Conservation (phyloP, 805 yeast species). For the Zygosaccharomyces gambellarensis region DNA sequence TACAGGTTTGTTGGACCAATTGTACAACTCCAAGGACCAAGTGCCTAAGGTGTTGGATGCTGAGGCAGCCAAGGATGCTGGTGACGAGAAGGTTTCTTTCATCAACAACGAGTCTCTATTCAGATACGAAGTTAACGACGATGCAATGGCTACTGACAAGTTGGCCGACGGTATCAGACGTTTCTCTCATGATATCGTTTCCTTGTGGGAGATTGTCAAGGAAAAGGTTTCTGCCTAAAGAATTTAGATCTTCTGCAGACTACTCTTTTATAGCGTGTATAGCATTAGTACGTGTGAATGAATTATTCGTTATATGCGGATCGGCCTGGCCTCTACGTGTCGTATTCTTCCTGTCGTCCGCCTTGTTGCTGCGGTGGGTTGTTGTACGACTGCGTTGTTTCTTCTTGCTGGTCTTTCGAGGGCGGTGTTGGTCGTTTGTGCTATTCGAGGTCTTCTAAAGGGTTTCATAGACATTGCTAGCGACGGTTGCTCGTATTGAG, state of each 20-base stretch:
- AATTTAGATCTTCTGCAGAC: not conserved
- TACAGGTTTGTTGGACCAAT: conserved; percentile 86
- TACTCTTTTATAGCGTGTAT: conserved; percentile 1
- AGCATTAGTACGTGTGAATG: conserved; percentile 4
- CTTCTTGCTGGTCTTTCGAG: conserved; percentile 4
- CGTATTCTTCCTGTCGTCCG: conserved; percentile 8
- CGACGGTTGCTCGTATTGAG: conserved; percentile 2
- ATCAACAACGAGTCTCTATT: conserved; percentile 82
- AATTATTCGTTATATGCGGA: conserved; percentile 9
- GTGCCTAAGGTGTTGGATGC: conserved; percentile 83
- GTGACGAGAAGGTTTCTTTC: conserved; percentile 67
- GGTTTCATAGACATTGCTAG: conserved; percentile 30
- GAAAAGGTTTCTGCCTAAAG: conserved; percentile 45
- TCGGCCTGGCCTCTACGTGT: conserved; percentile 12
- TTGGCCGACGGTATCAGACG: conserved; percentile 96
- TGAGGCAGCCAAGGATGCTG: conserved; percentile 46
- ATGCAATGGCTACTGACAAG: conserved; percentile 98
- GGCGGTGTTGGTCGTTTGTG: conserved; percentile 13
- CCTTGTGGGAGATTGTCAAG: conserved; percentile 65
- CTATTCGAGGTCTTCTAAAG: conserved; percentile 27
- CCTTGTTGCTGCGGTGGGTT: not conserved
- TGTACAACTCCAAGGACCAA: conserved; percentile 67
- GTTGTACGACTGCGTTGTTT: not conserved
- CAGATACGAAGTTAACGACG: conserved; percentile 90
- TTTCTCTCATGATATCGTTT: conserved; percentile 88